Percentiles rank a stretch among this genome's conserved stretches.
Conservation (phyloP, 768 basidiomycete species). For the Leccinum rimulosum region DNA sequence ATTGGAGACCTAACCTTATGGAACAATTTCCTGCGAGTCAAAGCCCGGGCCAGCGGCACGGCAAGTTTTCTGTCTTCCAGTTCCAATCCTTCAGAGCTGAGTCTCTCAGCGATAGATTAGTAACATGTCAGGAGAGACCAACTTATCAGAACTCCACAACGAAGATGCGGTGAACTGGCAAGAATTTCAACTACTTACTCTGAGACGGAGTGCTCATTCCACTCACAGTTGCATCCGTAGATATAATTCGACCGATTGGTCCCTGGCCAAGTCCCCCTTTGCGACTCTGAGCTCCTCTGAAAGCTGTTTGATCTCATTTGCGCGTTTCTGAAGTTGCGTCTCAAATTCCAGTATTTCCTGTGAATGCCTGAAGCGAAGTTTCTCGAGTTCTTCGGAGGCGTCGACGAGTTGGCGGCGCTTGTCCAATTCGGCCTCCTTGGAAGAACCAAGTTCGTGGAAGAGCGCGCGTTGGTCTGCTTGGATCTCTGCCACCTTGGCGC, state of each 20-base stretch:
- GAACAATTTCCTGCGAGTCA: constrained; percentile 12
- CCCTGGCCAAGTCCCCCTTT: constrained; percentile 62
- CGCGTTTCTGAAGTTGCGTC: constrained; percentile 60
- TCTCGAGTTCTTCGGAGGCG: constrained; percentile 66
- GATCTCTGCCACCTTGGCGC: constrained; percentile 59
- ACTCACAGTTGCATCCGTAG: too few relatives aligned
- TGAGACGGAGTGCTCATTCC: too few relatives aligned
- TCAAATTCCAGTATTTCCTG: constrained; percentile 74
- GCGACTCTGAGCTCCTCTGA: constrained; percentile 65
- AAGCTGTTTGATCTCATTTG: constrained; percentile 66
- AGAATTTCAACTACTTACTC: too few relatives aligned
- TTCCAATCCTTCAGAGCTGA: too few relatives aligned
- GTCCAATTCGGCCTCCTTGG: constrained; percentile 61
- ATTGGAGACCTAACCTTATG: constrained; percentile 37
- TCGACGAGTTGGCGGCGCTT: constrained; percentile 67
- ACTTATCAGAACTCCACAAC: too few relatives aligned
- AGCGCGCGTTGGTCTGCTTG: constrained; percentile 60
- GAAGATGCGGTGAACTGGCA: too few relatives aligned
- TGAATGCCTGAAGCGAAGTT: constrained; percentile 57
- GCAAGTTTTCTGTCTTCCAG: too few relatives aligned
- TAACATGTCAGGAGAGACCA: too few relatives aligned
- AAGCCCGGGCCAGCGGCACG: too few relatives aligned
- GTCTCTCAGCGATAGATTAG: too few relatives aligned
- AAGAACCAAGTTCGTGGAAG: constrained; percentile 53
- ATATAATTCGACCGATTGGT: constrained; percentile 40